Percentiles rank a stretch among this genome's conserved stretches.
These are phyloP conservation scores for Globisporangium spinosum DNA, from an alignment of 352 stramenopile genomes.

Conservation along the genomic window DNA sequence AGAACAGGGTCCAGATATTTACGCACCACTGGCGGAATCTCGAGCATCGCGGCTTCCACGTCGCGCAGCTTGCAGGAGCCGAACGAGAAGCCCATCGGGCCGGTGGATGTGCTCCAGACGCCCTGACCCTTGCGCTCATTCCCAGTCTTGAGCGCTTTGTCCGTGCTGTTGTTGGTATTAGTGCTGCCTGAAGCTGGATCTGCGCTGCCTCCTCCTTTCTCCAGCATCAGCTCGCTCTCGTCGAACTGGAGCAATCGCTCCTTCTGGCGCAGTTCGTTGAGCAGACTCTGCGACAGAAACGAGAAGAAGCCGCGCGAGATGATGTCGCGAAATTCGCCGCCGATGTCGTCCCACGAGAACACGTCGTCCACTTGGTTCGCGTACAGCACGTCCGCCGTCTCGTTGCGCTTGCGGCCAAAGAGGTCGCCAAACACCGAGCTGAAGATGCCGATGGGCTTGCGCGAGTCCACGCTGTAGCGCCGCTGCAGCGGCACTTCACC, in stretches of 20 bases:
- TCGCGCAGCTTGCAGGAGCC: conserved; percentile 56
- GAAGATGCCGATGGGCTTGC: conserved; percentile 47
- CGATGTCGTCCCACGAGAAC: conserved; percentile 72
- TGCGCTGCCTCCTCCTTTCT: background rate
- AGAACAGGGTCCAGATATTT: background rate
- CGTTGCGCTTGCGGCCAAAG: conserved; percentile 55
- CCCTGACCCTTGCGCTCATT: conserved; percentile 46
- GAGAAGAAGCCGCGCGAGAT: conserved; percentile 69
- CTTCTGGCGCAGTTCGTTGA: conserved; percentile 36
- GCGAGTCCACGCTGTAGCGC: conserved; percentile 57
- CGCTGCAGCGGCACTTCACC: conserved; percentile 18
- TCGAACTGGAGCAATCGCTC: conserved; percentile 17
- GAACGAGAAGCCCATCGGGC: conserved; percentile 50
- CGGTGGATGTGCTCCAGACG: conserved; percentile 63
- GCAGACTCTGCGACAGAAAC: conserved; percentile 40
- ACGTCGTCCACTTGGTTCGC: conserved; percentile 43
- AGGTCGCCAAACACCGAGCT: conserved; percentile 64
- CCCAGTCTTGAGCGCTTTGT: conserved; percentile 26
- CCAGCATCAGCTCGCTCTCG: conserved; percentile 19
- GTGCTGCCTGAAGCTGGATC: background rate
- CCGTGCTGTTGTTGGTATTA: background rate
- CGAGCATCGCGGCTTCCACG: conserved; percentile 69
- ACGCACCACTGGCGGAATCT: conserved; percentile 43
- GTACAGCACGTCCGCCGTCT: conserved; percentile 43
- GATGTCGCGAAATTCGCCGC: conserved; percentile 51